Base-by-base conservation (phyloP, 768 basidiomycete species). In the Trametes cingulata region DNA sequence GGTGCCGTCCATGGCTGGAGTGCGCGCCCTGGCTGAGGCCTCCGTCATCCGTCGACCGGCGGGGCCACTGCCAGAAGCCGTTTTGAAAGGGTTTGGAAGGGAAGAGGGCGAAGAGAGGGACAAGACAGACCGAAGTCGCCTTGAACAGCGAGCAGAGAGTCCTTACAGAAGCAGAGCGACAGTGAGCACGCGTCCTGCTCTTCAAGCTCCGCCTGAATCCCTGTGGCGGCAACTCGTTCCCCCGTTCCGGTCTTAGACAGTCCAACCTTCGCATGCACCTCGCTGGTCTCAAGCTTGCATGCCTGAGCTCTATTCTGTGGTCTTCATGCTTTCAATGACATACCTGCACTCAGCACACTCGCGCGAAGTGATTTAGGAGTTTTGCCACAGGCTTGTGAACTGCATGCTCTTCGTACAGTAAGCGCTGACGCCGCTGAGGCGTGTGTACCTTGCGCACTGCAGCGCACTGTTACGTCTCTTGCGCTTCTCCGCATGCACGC, bases 1-100 rank as follows among this genome's bases (percentile, higher is more conserved):
- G 81, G 88, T 85, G 73, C 84, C 89, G 79, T 91, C 90, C 90
- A 91, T 91, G 77, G 87, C 84, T 79, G 87, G 86, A 68, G 80
- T 78, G 87, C 88, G 72, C 60, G 70, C 70, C 64, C 71, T 64
- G 66, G 71, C 69, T 65, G 70, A 68, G 65, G 68, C 69, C 74
- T 74, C 72, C 65, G 72, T 68, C 66, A 67, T 66, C 67, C 69
- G 72, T 69, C 72, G 74, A 71, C 69, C 68, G 66, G 68, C 71
- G 65, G 67, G 72, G 64, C 72, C 70, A 65, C 68, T 71, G 62
- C 73, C 69, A 61, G 70, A 67, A 72, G 73, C 69, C 74, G 73
- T 73, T 75, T 74, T 75, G 66, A 65, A 64, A 61, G 55, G 62
- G 50, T 62, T 66, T 61, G 50, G 52, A 35, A 61, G 65, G 63